Evolutionary conservation across 306 rosid genomes (phyloP), one percentile per base, ranked within the genome.

Genomic region (Rosa multiflora): DNA sequence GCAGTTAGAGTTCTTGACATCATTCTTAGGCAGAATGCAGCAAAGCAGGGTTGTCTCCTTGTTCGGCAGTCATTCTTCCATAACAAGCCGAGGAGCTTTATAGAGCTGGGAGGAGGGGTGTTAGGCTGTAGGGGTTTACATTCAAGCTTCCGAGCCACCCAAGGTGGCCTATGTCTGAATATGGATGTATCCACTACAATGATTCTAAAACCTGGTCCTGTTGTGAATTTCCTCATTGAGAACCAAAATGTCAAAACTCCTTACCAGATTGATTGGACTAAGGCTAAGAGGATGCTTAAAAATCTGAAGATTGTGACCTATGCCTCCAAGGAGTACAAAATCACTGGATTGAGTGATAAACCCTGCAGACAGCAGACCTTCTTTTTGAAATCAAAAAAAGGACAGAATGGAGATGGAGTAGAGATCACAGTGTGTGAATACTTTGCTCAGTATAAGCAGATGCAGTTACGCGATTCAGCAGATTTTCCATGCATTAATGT

Each of bases 21-120:
- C 26, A 64, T 86, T 35, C 69, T 86, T 7, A 84, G 89, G 49
- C 89, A 88, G 69, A 63, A 82, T 84, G 88, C 91, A 40, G 67
- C 85, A 53, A 88, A 84, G 69, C 71, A 80, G 88, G 89, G 83
- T 6, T 88, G 84, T 74, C 85, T 88, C 1, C 83, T 86, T 43
- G 86, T 88, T 42, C 85, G 88, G 20, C 89, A 86, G 39, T 88
- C 89, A 23, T 88, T 86, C 85, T 88, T 88, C 76, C 84, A 82
- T 20, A 82, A 82, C 67, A 67, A 59, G 20, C 79, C 74, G 20
- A 76, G 68, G 49, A 88, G 72, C 71, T 78, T 46, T 26, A 40
- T 32, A 32, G 88, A 86, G 21, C 18, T 84, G 2, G 89, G 83
- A 48, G 88, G 84, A 6, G 89, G 92, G 43, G 87, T 88, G 44